Evolutionary conservation across 441 rosid species (phyloP).

Genomic region (Geranium incanum): DNA sequence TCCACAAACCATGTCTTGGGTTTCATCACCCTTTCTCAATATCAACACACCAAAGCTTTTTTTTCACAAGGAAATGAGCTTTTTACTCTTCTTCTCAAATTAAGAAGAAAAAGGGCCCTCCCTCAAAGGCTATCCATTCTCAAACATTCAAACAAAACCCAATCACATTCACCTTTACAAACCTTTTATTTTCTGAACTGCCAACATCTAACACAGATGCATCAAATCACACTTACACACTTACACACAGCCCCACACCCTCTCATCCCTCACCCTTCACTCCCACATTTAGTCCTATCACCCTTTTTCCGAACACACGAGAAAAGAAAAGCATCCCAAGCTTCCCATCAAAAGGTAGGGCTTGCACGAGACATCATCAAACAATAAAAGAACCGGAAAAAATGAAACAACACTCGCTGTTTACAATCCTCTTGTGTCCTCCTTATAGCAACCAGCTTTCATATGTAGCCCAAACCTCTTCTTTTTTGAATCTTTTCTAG

Average conservation of each 20-base stretch:
- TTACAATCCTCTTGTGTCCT: slow-evolving; percentile 21
- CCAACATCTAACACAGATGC: slow-evolving; percentile 23
- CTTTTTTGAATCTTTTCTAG: slow-evolving; percentile 10
- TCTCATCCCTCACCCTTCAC: slow-evolving; percentile 3
- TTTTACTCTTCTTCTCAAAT: slow-evolving; percentile 10
- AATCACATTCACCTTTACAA: slow-evolving; percentile 30
- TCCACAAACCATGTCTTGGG: slow-evolving; percentile 8
- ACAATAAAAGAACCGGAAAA: slow-evolving; percentile 18
- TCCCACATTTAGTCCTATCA: slow-evolving; percentile 18
- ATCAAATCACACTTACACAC: slow-evolving; percentile 35
- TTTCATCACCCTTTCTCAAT: slow-evolving; percentile 12
- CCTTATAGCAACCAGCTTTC: slow-evolving; percentile 2
- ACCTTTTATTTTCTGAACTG: neutral
- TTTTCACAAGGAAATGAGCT: neutral
- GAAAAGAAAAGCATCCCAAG: slow-evolving; percentile 24
- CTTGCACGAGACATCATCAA: slow-evolving; percentile 24
- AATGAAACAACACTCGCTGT: slow-evolving; percentile 2
- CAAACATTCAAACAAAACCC: slow-evolving; percentile 33
- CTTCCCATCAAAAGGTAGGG: slow-evolving; percentile 42
- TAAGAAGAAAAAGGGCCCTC: slow-evolving; percentile 11
- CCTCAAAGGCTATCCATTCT: slow-evolving; percentile 14
- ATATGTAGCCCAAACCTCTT: slow-evolving; percentile 21
- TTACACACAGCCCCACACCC: slow-evolving; percentile 7
- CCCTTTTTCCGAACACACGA: slow-evolving; percentile 20
- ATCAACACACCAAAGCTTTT: slow-evolving; percentile 11